Conservation (phyloP, 257 asterid species). For the Nicotiana paniculata region DNA sequence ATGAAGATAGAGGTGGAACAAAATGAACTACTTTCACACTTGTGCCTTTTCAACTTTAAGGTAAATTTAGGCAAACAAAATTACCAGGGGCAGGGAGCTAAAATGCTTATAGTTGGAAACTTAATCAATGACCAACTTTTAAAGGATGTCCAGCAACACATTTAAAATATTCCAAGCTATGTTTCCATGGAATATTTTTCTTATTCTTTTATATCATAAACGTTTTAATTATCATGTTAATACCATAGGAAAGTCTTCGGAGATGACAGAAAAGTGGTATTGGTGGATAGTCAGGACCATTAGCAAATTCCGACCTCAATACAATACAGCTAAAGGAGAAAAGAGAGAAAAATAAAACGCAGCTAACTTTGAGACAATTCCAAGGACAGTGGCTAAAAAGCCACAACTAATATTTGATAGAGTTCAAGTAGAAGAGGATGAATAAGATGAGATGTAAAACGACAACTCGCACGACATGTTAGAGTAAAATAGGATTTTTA, state of each 20-base stretch:
- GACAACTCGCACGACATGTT: no score
- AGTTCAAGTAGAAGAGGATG: no score
- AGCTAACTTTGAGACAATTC: neutral
- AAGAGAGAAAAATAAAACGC: neutral
- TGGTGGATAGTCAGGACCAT: neutral
- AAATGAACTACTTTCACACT: neutral
- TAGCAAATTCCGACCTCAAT: neutral
- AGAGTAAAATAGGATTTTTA: no score
- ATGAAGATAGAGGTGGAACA: neutral
- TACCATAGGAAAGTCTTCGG: neutral
- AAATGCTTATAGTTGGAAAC: neutral
- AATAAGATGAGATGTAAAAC: no score
- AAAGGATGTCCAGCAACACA: neutral
- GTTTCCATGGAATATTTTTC: neutral
- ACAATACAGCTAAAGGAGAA: neutral
- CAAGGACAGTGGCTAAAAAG: neutral
- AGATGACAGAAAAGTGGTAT: neutral
- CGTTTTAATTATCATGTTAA: neutral
- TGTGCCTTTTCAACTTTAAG: neutral
- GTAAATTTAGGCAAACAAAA: neutral
- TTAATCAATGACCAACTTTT: neutral
- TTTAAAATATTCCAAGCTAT: neutral
- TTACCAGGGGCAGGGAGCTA: neutral
- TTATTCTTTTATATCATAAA: neutral
- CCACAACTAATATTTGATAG: neutral